phyloP scores from a whole-genome alignment of 2,329 filamentous ascomycete species.

The Talaromyces sp. region DNA sequence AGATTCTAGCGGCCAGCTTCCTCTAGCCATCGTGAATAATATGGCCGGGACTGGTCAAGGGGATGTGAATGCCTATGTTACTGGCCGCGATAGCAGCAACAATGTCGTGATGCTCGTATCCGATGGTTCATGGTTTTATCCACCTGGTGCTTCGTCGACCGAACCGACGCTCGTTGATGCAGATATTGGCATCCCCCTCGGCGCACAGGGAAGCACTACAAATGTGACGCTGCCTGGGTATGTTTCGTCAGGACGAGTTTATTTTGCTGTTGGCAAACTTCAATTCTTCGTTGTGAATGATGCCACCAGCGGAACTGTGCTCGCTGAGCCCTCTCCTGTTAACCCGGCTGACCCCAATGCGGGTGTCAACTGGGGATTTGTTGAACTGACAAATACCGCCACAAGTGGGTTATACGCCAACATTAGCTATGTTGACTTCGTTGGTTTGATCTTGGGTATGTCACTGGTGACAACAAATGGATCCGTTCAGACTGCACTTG shows the following conservation, averaged over 20 bases:
- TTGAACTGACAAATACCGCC: slow-evolving; percentile 44
- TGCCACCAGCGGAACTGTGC: slow-evolving; percentile 21
- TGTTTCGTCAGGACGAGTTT: slow-evolving; percentile 41
- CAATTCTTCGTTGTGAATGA: slow-evolving; percentile 38
- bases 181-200: slow-evolving; percentile 42
- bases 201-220: slow-evolving; percentile 31
- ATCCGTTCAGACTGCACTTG: slow-evolving; percentile 43
- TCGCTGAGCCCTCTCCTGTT: slow-evolving; percentile 47
- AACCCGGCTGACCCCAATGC: slow-evolving; percentile 42
- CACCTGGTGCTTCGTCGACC: slow-evolving; percentile 30
- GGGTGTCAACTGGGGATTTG: slow-evolving; percentile 46
- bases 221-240: slow-evolving; percentile 37
- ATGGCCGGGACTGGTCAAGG: slow-evolving; percentile 24
- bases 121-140: slow-evolving; percentile 41
- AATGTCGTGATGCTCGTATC: slow-evolving; percentile 40
- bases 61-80: slow-evolving; percentile 32
- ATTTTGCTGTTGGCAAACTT: slow-evolving; percentile 40
- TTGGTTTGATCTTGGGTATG: slow-evolving; percentile 49
- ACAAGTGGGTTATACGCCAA: slow-evolving; percentile 41
- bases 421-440: slow-evolving; percentile 49
- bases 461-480: slow-evolving; percentile 46
- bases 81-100: slow-evolving; percentile 37
- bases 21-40: slow-evolving; percentile 39
- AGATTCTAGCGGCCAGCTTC: neutral
- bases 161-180: slow-evolving; percentile 32